phyloP scores from a whole-genome alignment of 1,284 basidiomycete genomes.

The Leccinum subfulvum region DNA sequence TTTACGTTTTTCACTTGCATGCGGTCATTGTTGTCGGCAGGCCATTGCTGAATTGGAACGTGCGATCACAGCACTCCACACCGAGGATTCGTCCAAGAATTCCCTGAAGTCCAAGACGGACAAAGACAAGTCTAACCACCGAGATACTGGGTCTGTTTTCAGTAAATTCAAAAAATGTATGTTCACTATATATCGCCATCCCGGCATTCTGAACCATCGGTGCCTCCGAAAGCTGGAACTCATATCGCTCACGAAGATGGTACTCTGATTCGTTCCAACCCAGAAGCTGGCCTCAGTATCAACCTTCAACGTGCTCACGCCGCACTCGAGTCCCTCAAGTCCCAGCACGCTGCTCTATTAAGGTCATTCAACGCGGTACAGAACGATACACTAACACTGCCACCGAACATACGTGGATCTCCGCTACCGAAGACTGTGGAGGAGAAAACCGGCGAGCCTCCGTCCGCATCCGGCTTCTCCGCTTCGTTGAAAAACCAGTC shows the following conservation, averaged over 20 bases:
- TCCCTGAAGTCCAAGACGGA: constrained; percentile 42
- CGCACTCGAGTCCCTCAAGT: constrained; percentile 54
- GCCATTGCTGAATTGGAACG: constrained; percentile 44
- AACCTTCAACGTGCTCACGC: constrained; percentile 42
- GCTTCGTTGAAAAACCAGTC: constrained; percentile 39
- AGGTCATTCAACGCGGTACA: constrained; percentile 43
- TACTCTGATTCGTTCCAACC: constrained; percentile 15
- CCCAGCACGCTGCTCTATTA: constrained; percentile 54
- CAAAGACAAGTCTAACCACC: constrained; percentile 45
- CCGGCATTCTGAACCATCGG: constrained; percentile 1
- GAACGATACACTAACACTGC: constrained; percentile 34
- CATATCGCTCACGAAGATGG: constrained; percentile 28
- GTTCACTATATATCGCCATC: constrained; percentile 15
- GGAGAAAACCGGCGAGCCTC: constrained; percentile 41
- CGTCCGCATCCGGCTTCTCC: constrained; percentile 31
- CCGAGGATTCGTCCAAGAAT: constrained; percentile 33
- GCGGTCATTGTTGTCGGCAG: constrained; percentile 27
- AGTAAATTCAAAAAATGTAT: constrained; percentile 58
- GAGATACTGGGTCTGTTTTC: constrained; percentile 42
- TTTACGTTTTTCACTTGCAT: constrained; percentile 4
- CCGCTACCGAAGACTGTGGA: constrained; percentile 49
- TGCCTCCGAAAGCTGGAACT: constrained; percentile 18
- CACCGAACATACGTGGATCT: constrained; percentile 37
- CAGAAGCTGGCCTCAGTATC: constrained; percentile 13
- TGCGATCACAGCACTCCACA: constrained; percentile 37